Conservation (phyloP, 2,329 filamentous ascomycete genomes). For the Zymoseptoria crescenta region DNA sequence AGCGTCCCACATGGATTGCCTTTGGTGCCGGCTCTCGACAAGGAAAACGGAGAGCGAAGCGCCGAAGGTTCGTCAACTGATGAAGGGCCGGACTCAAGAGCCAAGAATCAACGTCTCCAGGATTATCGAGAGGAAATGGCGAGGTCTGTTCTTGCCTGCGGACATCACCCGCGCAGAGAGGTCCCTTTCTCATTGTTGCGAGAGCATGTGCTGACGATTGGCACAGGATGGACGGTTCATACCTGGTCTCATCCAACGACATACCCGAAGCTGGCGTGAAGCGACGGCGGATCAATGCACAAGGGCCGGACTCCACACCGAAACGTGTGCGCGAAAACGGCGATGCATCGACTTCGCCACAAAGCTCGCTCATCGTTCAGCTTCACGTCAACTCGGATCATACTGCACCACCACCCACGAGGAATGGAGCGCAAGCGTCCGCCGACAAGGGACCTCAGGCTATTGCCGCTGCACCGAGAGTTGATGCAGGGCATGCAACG, state of each 20-base stretch:
- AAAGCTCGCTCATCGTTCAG: not conserved
- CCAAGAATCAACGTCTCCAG: not conserved
- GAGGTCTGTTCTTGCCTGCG: too few relatives aligned
- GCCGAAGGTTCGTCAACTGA: too few relatives aligned
- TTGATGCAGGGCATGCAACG: not conserved
- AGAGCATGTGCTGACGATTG: not conserved
- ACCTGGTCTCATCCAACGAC: not conserved
- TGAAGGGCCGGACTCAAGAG: not conserved
- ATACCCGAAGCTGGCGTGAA: not conserved
- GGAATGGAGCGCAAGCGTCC: not conserved
- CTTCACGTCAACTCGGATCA: not conserved
- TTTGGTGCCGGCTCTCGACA: too few relatives aligned
- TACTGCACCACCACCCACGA: not conserved
- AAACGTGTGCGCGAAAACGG: not conserved
- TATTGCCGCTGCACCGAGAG: not conserved
- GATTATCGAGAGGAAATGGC: slow-evolving; percentile 1
- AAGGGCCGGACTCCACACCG: not conserved
- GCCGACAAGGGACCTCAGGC: not conserved
- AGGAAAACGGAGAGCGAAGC: too few relatives aligned
- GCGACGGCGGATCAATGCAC: not conserved
- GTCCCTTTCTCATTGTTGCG: not conserved
- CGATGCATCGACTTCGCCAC: not conserved
- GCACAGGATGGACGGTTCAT: not conserved
- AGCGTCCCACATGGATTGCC: not conserved
- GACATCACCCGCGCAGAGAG: too few relatives aligned